Evolutionary conservation across 1,139 yeast species (phyloP).

Genomic region (Diutina rugosa): DNA sequence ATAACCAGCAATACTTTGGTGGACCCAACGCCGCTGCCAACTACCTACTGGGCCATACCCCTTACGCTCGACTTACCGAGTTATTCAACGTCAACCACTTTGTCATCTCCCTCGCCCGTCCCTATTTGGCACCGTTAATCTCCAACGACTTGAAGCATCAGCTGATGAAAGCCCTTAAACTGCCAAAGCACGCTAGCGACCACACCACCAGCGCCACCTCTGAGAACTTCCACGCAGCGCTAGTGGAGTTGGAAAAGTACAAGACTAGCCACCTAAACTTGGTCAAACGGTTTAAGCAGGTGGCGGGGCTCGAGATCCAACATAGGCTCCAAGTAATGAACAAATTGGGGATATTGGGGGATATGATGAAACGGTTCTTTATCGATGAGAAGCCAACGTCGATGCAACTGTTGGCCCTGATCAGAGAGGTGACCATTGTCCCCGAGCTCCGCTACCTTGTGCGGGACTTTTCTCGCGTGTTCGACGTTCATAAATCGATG

Average conservation of each 20-base stretch:
- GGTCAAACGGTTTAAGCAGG: conserved; percentile 21
- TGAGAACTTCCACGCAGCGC: not conserved
- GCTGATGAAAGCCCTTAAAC: conserved; percentile 8
- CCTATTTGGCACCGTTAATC: conserved; percentile 81
- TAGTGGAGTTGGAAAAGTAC: not conserved
- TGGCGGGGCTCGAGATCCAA: conserved; percentile 51
- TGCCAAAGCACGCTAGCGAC: not conserved
- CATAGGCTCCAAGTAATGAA: conserved; percentile 77
- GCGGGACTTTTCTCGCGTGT: conserved; percentile 56
- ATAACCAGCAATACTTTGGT: conserved; percentile 26
- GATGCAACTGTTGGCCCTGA: conserved; percentile 37
- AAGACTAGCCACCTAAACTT: conserved; percentile 18
- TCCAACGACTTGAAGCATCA: conserved; percentile 69
- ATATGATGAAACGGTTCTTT: conserved; percentile 58
- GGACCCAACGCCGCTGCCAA: conserved; percentile 9
- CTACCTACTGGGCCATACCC: conserved; percentile 30
- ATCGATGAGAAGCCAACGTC: conserved; percentile 82
- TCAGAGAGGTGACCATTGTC: conserved; percentile 72
- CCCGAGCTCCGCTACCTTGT: conserved; percentile 68
- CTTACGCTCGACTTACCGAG: conserved; percentile 82
- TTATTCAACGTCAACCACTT: conserved; percentile 90
- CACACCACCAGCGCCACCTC: not conserved
- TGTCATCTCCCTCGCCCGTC: conserved; percentile 80
- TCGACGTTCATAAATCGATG: conserved; percentile 57
- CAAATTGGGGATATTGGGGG: conserved; percentile 63